Base-by-base conservation (phyloP, 2,329 filamentous ascomycete genomes). In the Metarhizium humberi region DNA sequence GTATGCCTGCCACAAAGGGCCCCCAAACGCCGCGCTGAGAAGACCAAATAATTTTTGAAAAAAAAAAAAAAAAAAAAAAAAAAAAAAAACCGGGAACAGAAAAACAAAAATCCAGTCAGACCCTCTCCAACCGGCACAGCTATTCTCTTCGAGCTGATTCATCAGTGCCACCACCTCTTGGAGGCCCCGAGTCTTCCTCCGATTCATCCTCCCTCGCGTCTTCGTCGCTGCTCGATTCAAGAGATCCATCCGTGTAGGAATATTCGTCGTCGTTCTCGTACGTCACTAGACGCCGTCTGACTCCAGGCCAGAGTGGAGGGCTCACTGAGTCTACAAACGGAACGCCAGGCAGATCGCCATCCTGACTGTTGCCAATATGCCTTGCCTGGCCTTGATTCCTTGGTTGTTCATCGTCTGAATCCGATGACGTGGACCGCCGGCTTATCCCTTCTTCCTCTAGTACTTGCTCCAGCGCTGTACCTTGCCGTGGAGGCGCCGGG, bases 401-500 rank as follows among this genome's bases (percentile, higher is more conserved):
- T 7, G 7, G 45, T 29, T 51, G 53, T 10, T 55, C 57, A 25
- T 55, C 55, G 30, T 55, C 57, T 4, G 55, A 50, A 13, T 53
- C 57, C 11, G 54, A 57, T 10, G 56, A 52, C 13, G 50, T 51
- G 1, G 60, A 50, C 43, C 53, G 53, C 34, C 53, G 50, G 30
- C 50, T 11, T 34, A 51, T 51, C 36, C 67, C 74, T 55, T 82
- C 78, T 57, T 84, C 80, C 56, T 82, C 79, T 2, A 82, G 67
- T 7, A 84, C 72, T 54, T 78, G 75, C n/a, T 78, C 76, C 4
- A 85, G 65, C 50, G 80, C 78, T 0, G 78, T 75, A 5, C 81
- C 80, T 56, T 75, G 72, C n/a, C 83, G 75, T 40, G 77, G 75
- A 18, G 83, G 83, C 1, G 83, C 81, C 3, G 83, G 82, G 14